A percentile compares a stretch with the other conserved stretches of the same genome.
Conservation (phyloP, 805 yeast genomes). For the Saccharomyces paradoxus region DNA sequence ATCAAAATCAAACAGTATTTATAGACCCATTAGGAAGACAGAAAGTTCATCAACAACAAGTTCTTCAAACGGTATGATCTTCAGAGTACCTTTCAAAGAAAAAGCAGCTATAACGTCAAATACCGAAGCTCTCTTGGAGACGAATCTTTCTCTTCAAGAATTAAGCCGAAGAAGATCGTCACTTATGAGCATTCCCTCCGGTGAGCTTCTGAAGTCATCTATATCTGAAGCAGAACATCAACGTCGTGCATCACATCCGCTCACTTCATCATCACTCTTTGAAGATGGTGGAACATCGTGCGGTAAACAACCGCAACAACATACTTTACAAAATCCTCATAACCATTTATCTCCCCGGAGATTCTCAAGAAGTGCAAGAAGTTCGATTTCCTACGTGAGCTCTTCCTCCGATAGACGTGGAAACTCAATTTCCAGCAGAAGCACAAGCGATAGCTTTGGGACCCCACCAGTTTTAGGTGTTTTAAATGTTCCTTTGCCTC, state of each 20-base stretch:
- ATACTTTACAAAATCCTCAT: background rate
- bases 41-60: slow-evolving; percentile 17
- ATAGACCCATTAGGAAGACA: slow-evolving; percentile 5
- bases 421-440: background rate
- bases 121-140: slow-evolving; percentile 3
- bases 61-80: slow-evolving; percentile 31
- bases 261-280: slow-evolving; percentile 2
- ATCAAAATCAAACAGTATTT: slow-evolving; percentile 1
- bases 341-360: slow-evolving; percentile 3
- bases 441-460: background rate
- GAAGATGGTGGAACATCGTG: background rate
- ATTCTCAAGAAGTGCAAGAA: slow-evolving; percentile 6
- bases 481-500: slow-evolving; percentile 39
- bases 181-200: slow-evolving; percentile 8
- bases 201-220: slow-evolving; percentile 8
- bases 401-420: slow-evolving; percentile 24
- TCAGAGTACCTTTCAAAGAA: slow-evolving; percentile 62
- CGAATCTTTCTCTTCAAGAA: slow-evolving; percentile 5
- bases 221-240: slow-evolving; percentile 2
- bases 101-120: slow-evolving; percentile 13
- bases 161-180: slow-evolving; percentile 14
- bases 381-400: slow-evolving; percentile 26
- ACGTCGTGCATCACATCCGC: slow-evolving; percentile 25
- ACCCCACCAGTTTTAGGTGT: slow-evolving; percentile 21
- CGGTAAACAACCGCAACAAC: background rate